phyloP scores from a whole-genome alignment of 345 rosid species.

The Linum tenue region DNA sequence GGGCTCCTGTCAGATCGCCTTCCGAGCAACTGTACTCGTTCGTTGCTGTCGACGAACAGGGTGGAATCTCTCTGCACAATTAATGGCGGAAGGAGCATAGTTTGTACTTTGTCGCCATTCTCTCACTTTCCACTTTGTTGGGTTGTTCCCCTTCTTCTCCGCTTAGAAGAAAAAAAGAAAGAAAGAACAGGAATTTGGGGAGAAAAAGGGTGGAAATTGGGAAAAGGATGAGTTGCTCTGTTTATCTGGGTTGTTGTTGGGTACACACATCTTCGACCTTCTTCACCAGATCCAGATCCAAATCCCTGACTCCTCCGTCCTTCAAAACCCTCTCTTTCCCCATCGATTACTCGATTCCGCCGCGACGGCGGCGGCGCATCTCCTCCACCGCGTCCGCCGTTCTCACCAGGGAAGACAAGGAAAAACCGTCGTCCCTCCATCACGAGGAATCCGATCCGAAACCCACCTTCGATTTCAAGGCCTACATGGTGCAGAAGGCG shows the following conservation, averaged over 20 bases:
- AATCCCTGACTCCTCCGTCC: conserved; percentile 9
- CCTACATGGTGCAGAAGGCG: conserved; percentile 60
- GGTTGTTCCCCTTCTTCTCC: too few relatives aligned
- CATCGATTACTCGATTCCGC: conserved; percentile 3
- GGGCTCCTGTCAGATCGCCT: too few relatives aligned
- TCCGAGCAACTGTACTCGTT: too few relatives aligned
- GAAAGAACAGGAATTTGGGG: too few relatives aligned
- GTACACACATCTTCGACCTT: conserved; percentile 22
- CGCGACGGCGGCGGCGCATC: conserved; percentile 17
- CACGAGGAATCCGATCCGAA: conserved; percentile 22
- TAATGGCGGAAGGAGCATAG: too few relatives aligned
- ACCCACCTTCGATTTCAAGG: conserved; percentile 61
- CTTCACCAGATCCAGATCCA: conserved; percentile 34
- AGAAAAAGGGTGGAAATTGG: not conserved
- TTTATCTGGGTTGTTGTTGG: conserved; percentile 36
- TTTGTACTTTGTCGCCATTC: too few relatives aligned
- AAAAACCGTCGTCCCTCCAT: conserved; percentile 8
- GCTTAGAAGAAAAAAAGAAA: too few relatives aligned
- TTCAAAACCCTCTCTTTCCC: conserved; percentile 7
- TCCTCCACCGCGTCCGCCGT: conserved; percentile 33
- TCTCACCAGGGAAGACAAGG: conserved; percentile 37
- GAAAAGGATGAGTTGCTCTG: conserved; percentile 34
- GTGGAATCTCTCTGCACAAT: too few relatives aligned
- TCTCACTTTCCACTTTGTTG: too few relatives aligned
- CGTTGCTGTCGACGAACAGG: too few relatives aligned